A percentile compares a stretch with the other conserved stretches of the same genome.
phyloP scores from a whole-genome alignment of 768 basidiomycete genomes.

The Boletus reticuloceps region DNA sequence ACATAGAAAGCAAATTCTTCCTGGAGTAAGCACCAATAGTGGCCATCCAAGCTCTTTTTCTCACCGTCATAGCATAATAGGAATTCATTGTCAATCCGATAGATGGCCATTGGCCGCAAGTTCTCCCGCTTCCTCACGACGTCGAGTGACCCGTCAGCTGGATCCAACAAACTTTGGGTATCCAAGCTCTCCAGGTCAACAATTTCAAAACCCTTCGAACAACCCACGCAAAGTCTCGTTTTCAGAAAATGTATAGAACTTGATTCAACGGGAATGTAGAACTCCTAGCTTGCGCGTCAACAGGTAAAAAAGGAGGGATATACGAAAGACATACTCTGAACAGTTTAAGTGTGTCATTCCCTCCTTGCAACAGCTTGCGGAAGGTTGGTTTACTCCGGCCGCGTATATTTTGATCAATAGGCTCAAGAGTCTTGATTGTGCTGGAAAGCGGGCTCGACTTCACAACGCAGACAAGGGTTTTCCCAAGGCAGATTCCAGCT shows the following conservation, averaged over 20 bases:
- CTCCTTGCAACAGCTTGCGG: constrained; percentile 89
- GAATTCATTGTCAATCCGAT: constrained; percentile 95
- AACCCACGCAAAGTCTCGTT: constrained; percentile 95
- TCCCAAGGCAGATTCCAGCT: constrained; percentile 86
- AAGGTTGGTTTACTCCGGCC: constrained; percentile 88
- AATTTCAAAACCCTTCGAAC: constrained; percentile 97
- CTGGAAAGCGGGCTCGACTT: constrained; percentile 94
- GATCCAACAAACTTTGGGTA: constrained; percentile 94
- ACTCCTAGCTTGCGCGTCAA: constrained; percentile 58
- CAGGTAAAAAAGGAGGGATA: background rate
- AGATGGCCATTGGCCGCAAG: constrained; percentile 92
- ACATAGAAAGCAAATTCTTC: constrained; percentile 99
- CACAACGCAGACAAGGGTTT: constrained; percentile 93
- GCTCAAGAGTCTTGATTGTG: constrained; percentile 96
- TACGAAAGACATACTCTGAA: constrained; percentile 64
- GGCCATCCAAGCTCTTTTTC: constrained; percentile 22
- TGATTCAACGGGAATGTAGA: constrained; percentile 98
- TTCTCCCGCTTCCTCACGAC: constrained; percentile 91
- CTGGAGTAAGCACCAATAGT: constrained; percentile 5
- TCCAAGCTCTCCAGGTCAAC: constrained; percentile 97
- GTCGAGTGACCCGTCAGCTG: constrained; percentile 84
- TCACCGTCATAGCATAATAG: constrained; percentile 95
- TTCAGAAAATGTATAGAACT: constrained; percentile 96
- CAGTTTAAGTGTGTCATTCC: constrained; percentile 88
- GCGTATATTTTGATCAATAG: constrained; percentile 84